Base-by-base conservation (phyloP, 495 filamentous ascomycete species). In the Penicillium arizonense region DNA sequence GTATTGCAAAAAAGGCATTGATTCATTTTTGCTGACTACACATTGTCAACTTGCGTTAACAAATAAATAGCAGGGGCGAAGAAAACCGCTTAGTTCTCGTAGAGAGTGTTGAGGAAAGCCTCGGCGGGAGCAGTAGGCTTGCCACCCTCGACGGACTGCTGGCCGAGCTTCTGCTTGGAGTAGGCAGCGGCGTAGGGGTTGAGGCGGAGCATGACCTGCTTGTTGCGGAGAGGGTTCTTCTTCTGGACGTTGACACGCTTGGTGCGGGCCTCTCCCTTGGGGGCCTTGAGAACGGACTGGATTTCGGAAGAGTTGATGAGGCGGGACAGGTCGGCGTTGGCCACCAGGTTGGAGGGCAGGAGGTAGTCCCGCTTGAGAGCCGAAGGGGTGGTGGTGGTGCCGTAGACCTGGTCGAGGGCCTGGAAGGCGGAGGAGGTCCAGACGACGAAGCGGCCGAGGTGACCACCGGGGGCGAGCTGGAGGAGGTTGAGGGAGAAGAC, bases 201-300 rank as follows among this genome's bases (percentile, higher is more conserved):
- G 74, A 97, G 87, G 56, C 94, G 84, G 68, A 97, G 87, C 76
- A 96, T 82, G 53, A 98, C 84, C 81, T 97, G 95, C 83, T 88
- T 95, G 86, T 98, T 98, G 78, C 80, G 81, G 55, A 98, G 88
- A 69, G 94, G 95, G 83, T 98, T 97, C 90, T 96, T 96, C 91
- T 98, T 98, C 84, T 96, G 91, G 52, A 96, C 89, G 65, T 79
- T 72, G 62, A 79, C 77, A 63, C 94, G 89, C 90, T 97, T 97
- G 76, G 91, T 94, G 65, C 83, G 79, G 64, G 91, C 79, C 62
- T 88, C 87, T 59, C 95, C 95, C 82, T 89, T 91, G 64, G 91
- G 90, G 35, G 86, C 87, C 47, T 87, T 83, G 56, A 97, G 83
- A 45, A 97, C 91, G 72, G 84, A 86, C 85, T 98, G 94, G 72